Conservation (phyloP, 2,329 filamentous ascomycete genomes). For the Sporothrix humicola region DNA sequence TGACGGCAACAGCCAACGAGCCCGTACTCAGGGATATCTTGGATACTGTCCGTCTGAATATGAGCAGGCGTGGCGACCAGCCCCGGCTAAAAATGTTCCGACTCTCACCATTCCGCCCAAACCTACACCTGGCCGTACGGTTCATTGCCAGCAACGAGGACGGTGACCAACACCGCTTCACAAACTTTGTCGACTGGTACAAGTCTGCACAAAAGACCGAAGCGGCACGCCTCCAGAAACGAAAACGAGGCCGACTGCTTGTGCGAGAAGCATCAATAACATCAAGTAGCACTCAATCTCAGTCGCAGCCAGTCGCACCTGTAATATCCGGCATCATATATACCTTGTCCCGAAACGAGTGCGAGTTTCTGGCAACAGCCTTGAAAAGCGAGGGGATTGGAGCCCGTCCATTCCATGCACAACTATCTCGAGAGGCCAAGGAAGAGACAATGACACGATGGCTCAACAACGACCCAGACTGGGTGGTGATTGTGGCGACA, state of each 20-base stretch:
- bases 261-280: slow-evolving; percentile 56
- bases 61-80: slow-evolving; percentile 46
- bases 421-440: slow-evolving; percentile 70
- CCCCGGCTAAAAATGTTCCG: slow-evolving; percentile 72
- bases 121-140: slow-evolving; percentile 88
- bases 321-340: slow-evolving; percentile 78
- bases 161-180: slow-evolving; percentile 64
- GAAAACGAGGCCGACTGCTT: slow-evolving; percentile 48
- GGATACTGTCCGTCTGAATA: slow-evolving; percentile 67
- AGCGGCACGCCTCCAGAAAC: slow-evolving; percentile 64
- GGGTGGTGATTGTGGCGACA: slow-evolving; percentile 92
- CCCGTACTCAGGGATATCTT: slow-evolving; percentile 85
- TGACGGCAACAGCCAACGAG: slow-evolving; percentile 87
- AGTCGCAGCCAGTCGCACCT: slow-evolving; percentile 56
- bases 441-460: slow-evolving; percentile 73
- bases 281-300: slow-evolving; percentile 32
- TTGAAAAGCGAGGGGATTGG: slow-evolving; percentile 72
- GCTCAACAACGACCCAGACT: slow-evolving; percentile 75
- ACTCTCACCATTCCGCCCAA: slow-evolving; percentile 82
- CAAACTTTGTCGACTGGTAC: slow-evolving; percentile 79
- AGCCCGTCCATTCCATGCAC: slow-evolving; percentile 74
- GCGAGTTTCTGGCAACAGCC: slow-evolving; percentile 70
- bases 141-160: slow-evolving; percentile 75
- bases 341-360: slow-evolving; percentile 75
- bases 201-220: slow-evolving; percentile 66